Conservation (phyloP, 805 yeast species). For the Candida rishiriensis region DNA sequence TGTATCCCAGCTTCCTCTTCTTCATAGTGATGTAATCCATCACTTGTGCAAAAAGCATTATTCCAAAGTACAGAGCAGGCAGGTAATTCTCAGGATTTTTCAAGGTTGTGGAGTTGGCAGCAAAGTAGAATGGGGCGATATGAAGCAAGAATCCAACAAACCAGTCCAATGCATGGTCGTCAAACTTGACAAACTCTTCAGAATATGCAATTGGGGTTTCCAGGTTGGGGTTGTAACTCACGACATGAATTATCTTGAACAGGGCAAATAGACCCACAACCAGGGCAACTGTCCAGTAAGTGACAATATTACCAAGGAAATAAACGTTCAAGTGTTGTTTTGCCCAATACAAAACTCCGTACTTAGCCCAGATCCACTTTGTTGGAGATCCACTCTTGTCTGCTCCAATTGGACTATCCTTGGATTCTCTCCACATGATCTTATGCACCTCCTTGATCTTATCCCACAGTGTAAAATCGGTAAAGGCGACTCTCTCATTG, state of each 20-base stretch:
- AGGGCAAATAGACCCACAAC: conserved; percentile 24
- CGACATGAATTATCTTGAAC: conserved; percentile 10
- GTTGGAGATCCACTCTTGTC: conserved; percentile 49
- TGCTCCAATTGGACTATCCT: conserved; percentile 44
- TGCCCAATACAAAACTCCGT: conserved; percentile 59
- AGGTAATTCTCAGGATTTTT: conserved; percentile 42
- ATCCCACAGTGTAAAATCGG: conserved; percentile 37
- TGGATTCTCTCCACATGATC: conserved; percentile 49
- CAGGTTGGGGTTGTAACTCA: conserved; percentile 19
- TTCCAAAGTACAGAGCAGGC: conserved; percentile 46
- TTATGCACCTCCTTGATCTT: conserved; percentile 54
- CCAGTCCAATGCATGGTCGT: conserved; percentile 30
- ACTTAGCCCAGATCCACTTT: conserved; percentile 56
- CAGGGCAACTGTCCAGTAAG: conserved; percentile 45
- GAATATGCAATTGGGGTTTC: conserved; percentile 1
- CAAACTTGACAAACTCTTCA: conserved; percentile 15
- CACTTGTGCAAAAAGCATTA: conserved; percentile 40
- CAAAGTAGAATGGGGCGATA: conserved; percentile 47
- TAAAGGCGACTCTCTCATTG: conserved; percentile 29
- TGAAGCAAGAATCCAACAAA: conserved; percentile 56
- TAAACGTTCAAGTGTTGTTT: conserved; percentile 45
- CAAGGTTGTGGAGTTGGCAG: conserved; percentile 32
- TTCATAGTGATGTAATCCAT: conserved; percentile 37
- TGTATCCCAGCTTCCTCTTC: conserved; percentile 25
- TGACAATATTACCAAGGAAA: conserved; percentile 58